These are phyloP conservation scores for Fusarium sp. DNA, from an alignment of 2,329 filamentous ascomycete genomes.

Conservation along the genomic window DNA sequence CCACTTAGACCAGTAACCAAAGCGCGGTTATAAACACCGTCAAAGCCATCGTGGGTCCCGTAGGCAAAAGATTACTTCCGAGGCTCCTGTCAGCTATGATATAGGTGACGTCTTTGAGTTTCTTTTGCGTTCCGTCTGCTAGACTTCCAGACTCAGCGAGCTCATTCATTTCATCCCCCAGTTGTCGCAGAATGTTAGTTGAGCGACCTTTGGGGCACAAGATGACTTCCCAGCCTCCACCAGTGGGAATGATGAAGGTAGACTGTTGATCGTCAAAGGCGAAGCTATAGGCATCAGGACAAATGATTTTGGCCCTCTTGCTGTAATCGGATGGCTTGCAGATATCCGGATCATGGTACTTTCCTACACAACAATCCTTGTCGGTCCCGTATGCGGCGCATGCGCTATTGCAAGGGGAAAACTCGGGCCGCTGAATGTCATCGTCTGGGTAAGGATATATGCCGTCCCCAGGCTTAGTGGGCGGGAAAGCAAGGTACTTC, in stretches of 20 bases:
- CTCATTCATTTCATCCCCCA: constrained; percentile 59
- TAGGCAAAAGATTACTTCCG: constrained; percentile 35
- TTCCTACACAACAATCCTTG: constrained; percentile 78
- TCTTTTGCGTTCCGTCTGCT: constrained; percentile 45
- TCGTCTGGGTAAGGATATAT: constrained; percentile 84
- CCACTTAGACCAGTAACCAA: constrained; percentile 30
- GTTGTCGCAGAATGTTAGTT: constrained; percentile 65
- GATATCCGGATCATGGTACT: constrained; percentile 67
- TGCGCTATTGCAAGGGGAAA: constrained; percentile 80
- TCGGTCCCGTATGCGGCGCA: constrained; percentile 74
- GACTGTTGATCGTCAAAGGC: constrained; percentile 68
- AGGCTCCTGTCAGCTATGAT: constrained; percentile 46
- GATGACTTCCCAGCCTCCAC: constrained; percentile 79
- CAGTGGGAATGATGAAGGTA: constrained; percentile 70
- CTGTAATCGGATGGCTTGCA: constrained; percentile 77
- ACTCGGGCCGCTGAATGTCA: constrained; percentile 72
- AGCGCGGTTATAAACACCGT: constrained; percentile 18
- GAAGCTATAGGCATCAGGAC: constrained; percentile 86
- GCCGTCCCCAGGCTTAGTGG: constrained; percentile 75
- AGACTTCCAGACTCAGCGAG: constrained; percentile 56
- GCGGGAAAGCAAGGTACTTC: constrained; percentile 75
- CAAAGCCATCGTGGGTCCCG: constrained; percentile 16
- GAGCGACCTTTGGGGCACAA: constrained; percentile 75
- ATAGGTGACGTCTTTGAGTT: constrained; percentile 49
- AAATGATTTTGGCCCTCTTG: constrained; percentile 74